Evolutionary conservation across 495 filamentous ascomycete genomes (phyloP).

Genomic region (Podospora didyma): DNA sequence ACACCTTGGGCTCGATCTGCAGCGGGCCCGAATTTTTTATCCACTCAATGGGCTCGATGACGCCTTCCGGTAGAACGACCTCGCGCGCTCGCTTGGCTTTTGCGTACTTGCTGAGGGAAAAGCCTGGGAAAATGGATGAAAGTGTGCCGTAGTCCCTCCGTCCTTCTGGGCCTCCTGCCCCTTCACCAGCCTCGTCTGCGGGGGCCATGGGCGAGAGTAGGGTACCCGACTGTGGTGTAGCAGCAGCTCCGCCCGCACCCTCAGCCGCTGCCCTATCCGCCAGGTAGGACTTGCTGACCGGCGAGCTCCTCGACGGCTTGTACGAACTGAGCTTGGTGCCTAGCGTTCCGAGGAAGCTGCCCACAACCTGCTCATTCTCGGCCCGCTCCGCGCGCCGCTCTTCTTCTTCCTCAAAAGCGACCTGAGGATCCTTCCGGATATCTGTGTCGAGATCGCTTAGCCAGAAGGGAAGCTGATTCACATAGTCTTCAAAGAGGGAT

Average conservation of each 20-base stretch:
- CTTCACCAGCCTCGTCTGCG: constrained; percentile 22
- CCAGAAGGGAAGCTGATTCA: constrained; percentile 97
- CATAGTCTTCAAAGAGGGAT: constrained; percentile 87
- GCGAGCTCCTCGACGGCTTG: constrained; percentile 58
- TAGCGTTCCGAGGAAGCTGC: constrained; percentile 62
- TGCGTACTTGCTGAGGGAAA: constrained; percentile 68
- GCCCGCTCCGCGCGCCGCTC: constrained; percentile 71
- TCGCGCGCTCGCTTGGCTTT: constrained; percentile 39
- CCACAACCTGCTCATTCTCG: constrained; percentile 84
- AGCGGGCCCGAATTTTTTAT: constrained; percentile 92
- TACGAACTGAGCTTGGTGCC: constrained; percentile 44
- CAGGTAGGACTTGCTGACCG: constrained; percentile 51
- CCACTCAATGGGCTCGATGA: constrained; percentile 75
- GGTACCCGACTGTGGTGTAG: constrained; percentile 10
- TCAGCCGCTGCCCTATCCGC: constrained; percentile 44
- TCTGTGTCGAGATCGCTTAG: constrained; percentile 83
- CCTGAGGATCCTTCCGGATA: constrained; percentile 86
- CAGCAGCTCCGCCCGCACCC: constrained; percentile 10
- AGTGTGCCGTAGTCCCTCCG: constrained; percentile 45
- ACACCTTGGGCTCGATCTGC: constrained; percentile 92
- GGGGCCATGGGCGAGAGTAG: constrained; percentile 10
- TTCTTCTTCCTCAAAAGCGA: constrained; percentile 88
- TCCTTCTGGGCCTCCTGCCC: constrained; percentile 14
- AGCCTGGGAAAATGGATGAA: constrained; percentile 63
- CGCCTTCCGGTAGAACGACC: constrained; percentile 67